phyloP scores from a whole-genome alignment of 345 rosid genomes.

The Lepidium sativum region DNA sequence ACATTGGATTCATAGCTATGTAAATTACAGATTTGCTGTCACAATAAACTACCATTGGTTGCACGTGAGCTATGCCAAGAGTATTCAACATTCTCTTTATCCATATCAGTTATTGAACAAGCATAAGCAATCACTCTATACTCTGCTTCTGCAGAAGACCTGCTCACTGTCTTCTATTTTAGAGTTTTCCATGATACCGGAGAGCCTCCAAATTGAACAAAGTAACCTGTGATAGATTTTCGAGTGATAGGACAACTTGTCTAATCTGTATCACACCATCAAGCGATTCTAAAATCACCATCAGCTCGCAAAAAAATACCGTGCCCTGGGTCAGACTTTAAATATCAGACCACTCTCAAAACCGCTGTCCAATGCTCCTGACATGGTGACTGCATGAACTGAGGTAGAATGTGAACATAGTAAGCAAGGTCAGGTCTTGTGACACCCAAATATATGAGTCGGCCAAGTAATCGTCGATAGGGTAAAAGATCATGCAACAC shows the following conservation, averaged over 20 bases:
- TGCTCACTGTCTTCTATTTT: background rate
- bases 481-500: accelerated
- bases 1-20: no score
- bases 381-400: background rate
- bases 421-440: background rate
- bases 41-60: no score
- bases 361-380: background rate
- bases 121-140: background rate
- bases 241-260: background rate
- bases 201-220: background rate
- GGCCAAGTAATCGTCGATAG: background rate
- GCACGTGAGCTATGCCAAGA: no score
- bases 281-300: no score
- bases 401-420: background rate
- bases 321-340: background rate
- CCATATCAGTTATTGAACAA: no score
- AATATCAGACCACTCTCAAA: background rate
- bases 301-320: background rate
- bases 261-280: background rate
- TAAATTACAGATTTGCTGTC: no score
- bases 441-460: background rate
- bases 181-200: background rate
- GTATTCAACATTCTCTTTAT: no score
- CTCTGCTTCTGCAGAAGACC: background rate
- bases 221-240: background rate